Conservation (phyloP, 106 monocot species). For the Platanthera zijinensis region DNA sequence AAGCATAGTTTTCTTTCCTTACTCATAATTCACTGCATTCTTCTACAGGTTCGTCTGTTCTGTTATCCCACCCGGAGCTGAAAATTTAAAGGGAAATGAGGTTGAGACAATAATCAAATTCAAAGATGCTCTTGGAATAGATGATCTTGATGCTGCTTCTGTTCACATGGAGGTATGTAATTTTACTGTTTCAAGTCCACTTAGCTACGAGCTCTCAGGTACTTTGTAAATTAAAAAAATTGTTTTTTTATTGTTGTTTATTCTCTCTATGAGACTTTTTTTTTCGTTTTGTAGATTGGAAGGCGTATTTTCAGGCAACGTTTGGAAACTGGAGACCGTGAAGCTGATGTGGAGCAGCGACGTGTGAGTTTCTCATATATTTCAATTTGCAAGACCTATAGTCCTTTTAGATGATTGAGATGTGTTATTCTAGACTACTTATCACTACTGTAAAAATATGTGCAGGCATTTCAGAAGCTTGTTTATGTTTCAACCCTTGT, state of each 20-base stretch:
- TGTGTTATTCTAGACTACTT: not conserved
- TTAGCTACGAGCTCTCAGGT: not conserved
- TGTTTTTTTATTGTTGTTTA: not conserved
- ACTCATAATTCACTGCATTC: not conserved
- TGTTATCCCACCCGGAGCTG: slow-evolving; percentile 69
- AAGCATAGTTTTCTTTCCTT: not conserved
- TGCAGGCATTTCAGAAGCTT: slow-evolving; percentile 96
- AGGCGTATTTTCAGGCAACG: slow-evolving; percentile 85
- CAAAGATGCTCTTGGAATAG: slow-evolving; percentile 85
- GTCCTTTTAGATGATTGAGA: not conserved
- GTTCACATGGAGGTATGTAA: slow-evolving; percentile 83
- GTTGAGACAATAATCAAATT: slow-evolving; percentile 81
- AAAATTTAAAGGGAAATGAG: slow-evolving; percentile 86
- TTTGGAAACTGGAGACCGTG: slow-evolving; percentile 81
- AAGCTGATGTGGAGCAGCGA: slow-evolving; percentile 76
- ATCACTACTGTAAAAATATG: slow-evolving; percentile 11
- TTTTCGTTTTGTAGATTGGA: slow-evolving; percentile 52
- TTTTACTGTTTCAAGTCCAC: not conserved
- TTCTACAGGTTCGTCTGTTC: slow-evolving; percentile 57
- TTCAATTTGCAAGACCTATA: not conserved
- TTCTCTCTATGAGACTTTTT: slow-evolving; percentile 11
- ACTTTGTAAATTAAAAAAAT: not conserved
- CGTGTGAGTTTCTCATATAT: slow-evolving; percentile 27
- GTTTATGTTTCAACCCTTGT: slow-evolving; percentile 89
- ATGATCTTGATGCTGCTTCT: slow-evolving; percentile 92